Evolutionary conservation across 2,329 filamentous ascomycete genomes (phyloP).

Genomic region (Ceratocystis cacaofunesta): DNA sequence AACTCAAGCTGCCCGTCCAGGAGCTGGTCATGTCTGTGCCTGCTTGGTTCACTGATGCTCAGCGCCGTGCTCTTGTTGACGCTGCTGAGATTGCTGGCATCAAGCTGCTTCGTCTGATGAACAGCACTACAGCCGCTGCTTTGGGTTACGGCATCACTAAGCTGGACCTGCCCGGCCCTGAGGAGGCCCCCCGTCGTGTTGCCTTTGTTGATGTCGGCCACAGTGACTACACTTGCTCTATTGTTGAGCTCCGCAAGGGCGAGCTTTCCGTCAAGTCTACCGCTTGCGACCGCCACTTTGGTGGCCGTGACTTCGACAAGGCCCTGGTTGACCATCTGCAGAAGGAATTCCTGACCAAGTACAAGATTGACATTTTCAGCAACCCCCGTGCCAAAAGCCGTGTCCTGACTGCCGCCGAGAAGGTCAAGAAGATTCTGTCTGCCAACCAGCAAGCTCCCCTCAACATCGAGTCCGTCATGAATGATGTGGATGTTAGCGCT

Average conservation of each 20-base stretch:
- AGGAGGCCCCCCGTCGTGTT: constrained; percentile 85
- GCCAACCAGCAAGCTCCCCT: constrained; percentile 85
- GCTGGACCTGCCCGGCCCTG: constrained; percentile 70
- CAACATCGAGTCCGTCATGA: constrained; percentile 98
- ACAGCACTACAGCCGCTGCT: constrained; percentile 92
- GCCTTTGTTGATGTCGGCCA: constrained; percentile 90
- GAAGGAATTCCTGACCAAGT: constrained; percentile 92
- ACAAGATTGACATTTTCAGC: constrained; percentile 86
- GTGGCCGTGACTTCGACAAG: constrained; percentile 93
- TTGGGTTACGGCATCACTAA: constrained; percentile 98
- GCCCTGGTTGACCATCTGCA: constrained; percentile 88
- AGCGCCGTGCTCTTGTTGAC: constrained; percentile 79
- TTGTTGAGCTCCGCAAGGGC: constrained; percentile 95
- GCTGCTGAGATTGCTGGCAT: constrained; percentile 86
- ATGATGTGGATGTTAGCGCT: constrained; percentile 78
- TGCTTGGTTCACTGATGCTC: constrained; percentile 90
- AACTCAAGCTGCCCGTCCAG: constrained; percentile 80
- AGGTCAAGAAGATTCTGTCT: constrained; percentile 95
- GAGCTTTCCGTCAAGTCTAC: constrained; percentile 89
- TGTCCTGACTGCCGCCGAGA: constrained; percentile 79
- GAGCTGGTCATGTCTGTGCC: constrained; percentile 91
- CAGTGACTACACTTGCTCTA: constrained; percentile 85
- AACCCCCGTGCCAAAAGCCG: constrained; percentile 84
- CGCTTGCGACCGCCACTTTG: constrained; percentile 87
- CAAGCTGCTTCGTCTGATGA: constrained; percentile 86